A percentile compares a stretch with the other conserved stretches of the same genome.
Conservation (phyloP, 75 land plant genomes). For the Picea sitchensis region DNA sequence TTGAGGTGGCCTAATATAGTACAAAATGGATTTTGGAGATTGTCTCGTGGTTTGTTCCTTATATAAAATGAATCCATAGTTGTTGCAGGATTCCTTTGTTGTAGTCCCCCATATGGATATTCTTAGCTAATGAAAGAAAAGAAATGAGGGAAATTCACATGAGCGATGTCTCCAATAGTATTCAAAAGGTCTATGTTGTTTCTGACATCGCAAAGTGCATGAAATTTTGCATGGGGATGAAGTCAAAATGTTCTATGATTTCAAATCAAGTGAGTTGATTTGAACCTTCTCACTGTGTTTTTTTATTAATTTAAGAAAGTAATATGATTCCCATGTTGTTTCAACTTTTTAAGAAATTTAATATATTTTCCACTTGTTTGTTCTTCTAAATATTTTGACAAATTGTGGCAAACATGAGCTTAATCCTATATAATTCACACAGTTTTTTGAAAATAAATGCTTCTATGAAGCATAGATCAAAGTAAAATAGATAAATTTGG, state of each 20-base stretch:
- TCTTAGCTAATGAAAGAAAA: no score
- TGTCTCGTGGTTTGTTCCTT: no score
- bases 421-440: not conserved
- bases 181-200: not conserved
- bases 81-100: no score
- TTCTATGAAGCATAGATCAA: not conserved
- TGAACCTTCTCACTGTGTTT: not conserved
- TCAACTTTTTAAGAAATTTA: not conserved
- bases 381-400: not conserved
- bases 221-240: not conserved
- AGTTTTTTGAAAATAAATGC: not conserved
- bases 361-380: not conserved
- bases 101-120: no score
- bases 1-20: no score
- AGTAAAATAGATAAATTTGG: no score
- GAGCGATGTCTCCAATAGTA: not conserved
- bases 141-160: no score
- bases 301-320: no score
- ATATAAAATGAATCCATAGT: no score
- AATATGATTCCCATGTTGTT: not conserved
- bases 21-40: no score
- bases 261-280: not conserved
- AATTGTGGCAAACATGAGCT: not conserved
- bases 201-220: conserved; percentile 3
- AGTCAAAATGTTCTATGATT: not conserved